Evolutionary conservation across 2,329 filamentous ascomycete species (phyloP).

Genomic region (Apiospora phragmitis): DNA sequence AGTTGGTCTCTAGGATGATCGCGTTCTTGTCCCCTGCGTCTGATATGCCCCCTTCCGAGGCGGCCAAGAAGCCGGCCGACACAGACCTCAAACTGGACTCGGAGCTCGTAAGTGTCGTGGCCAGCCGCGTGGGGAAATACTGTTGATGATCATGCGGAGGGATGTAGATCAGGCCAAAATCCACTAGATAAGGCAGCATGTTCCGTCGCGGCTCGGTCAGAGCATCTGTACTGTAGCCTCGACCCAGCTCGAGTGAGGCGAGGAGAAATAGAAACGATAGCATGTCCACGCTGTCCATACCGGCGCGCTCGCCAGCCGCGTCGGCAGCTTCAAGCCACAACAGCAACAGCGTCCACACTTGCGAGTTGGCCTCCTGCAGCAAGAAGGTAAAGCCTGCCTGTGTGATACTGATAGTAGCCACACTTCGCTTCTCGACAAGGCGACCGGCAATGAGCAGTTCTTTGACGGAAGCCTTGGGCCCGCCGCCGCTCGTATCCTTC

Average conservation of each 20-base stretch:
- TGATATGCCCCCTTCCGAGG: conserved; percentile 42
- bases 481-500: conserved; percentile 41
- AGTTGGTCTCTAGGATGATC: conserved; percentile 97
- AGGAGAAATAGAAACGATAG: conserved; percentile 95
- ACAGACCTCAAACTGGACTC: conserved; percentile 63
- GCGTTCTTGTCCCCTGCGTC: conserved; percentile 65
- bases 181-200: conserved; percentile 87
- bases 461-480: conserved; percentile 77
- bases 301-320: conserved; percentile 38
- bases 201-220: conserved; percentile 79
- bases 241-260: conserved; percentile 87
- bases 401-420: conserved; percentile 70
- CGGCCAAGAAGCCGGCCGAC: conserved; percentile 67
- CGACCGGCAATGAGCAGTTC: conserved; percentile 78
- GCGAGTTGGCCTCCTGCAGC: conserved; percentile 91
- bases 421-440: conserved; percentile 64
- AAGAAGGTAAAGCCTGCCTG: conserved; percentile 93
- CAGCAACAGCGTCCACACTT: conserved; percentile 93
- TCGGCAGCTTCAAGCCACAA: conserved; percentile 89
- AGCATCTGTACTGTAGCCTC: conserved; percentile 84
- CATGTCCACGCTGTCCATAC: conserved; percentile 80
- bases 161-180: conserved; percentile 89
- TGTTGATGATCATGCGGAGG: conserved; percentile 57
- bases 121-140: conserved; percentile 89
- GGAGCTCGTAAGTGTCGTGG: conserved; percentile 77